Conservation (phyloP, 345 rosid species). For the Streptanthus diversifolius region DNA sequence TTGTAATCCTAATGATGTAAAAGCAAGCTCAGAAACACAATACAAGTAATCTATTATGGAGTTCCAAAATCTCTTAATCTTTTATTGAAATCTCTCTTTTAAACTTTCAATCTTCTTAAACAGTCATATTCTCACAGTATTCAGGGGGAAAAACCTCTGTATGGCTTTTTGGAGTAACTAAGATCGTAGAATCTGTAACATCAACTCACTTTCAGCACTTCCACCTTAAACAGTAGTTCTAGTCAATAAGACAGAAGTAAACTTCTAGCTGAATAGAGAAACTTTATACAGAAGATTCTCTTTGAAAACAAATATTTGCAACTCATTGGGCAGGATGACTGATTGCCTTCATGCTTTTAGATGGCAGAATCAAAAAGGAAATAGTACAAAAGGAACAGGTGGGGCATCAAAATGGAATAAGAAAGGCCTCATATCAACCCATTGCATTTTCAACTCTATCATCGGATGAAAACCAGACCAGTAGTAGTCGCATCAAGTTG, state of each 20-base stretch:
- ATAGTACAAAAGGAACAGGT: slow-evolving; percentile 17
- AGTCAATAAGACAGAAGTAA: slow-evolving; percentile 21
- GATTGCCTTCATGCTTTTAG: not conserved
- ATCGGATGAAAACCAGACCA: slow-evolving; percentile 5
- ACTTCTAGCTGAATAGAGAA: not conserved
- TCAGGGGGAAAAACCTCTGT: not conserved
- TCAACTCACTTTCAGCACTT: slow-evolving; percentile 7
- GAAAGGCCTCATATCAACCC: slow-evolving; percentile 28
- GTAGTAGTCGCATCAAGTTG: slow-evolving; percentile 23
- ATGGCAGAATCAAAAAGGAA: slow-evolving; percentile 23
- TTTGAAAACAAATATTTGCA: not conserved
- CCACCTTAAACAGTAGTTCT: no score
- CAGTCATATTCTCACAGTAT: no score
- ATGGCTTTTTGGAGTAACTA: not conserved
- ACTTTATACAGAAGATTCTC: slow-evolving; percentile 1
- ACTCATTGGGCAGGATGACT: not conserved
- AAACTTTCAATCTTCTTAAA: no score
- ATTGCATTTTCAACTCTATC: not conserved
- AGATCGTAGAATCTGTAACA: not conserved
- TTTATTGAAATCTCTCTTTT: no score
- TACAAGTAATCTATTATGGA: no score
- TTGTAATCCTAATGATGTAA: no score
- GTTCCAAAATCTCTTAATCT: no score
- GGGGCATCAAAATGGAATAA: slow-evolving; percentile 17
- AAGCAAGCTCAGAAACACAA: no score